Conservation (phyloP, 2,329 filamentous ascomycete species). For the Colletotrichum euphorbiae region DNA sequence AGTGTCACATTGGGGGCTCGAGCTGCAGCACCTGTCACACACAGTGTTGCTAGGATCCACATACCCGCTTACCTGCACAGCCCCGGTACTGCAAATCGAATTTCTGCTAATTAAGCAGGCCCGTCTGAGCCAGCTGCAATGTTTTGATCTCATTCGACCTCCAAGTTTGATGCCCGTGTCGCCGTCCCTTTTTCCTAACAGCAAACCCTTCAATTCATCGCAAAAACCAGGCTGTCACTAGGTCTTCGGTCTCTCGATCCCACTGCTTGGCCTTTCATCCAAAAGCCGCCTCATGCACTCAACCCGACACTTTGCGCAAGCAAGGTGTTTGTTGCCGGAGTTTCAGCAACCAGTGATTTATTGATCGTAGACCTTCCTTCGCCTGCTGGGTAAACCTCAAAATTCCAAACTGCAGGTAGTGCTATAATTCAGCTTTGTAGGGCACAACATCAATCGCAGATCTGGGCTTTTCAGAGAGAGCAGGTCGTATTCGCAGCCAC, state of each 20-base stretch:
- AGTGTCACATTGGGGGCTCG: neutral
- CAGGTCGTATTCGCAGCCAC: slow-evolving; percentile 7
- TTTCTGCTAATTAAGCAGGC: slow-evolving; percentile 15
- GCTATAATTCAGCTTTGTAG: slow-evolving; percentile 18
- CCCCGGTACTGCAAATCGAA: neutral
- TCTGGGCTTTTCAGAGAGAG: neutral
- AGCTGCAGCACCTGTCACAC: neutral
- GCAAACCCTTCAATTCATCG: slow-evolving; percentile 15
- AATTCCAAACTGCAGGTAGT: slow-evolving; percentile 8
- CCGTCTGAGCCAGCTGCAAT: slow-evolving; percentile 27
- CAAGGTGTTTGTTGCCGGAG: slow-evolving; percentile 36
- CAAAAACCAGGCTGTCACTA: neutral
- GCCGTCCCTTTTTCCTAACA: neutral
- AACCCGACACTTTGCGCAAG: slow-evolving; percentile 27
- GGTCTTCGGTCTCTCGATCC: slow-evolving; percentile 13
- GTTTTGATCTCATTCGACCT: slow-evolving; percentile 31
- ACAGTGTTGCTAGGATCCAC: neutral
- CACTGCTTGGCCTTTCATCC: slow-evolving; percentile 3
- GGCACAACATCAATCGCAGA: neutral
- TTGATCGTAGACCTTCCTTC: slow-evolving; percentile 31
- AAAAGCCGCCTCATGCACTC: slow-evolving; percentile 27
- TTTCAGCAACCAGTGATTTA: slow-evolving; percentile 29
- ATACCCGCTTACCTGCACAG: slow-evolving; percentile 8
- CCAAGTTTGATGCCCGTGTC: slow-evolving; percentile 12
- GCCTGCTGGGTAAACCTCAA: slow-evolving; percentile 7